Base-by-base conservation (phyloP, 2,329 filamentous ascomycete species). In the Arthroderma sp. region DNA sequence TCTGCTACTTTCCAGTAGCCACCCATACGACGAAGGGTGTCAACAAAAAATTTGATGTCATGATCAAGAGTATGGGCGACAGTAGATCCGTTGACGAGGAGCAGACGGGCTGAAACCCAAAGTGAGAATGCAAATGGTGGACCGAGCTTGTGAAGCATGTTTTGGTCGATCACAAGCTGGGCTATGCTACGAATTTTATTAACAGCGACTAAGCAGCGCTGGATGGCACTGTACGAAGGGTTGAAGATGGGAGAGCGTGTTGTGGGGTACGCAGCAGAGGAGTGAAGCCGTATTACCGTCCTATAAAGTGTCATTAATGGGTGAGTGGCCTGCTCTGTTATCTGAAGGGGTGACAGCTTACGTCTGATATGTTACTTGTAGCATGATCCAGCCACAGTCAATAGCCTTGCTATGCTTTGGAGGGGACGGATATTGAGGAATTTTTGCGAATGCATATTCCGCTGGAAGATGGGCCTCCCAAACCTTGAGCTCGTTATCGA, bases 41-140 rank as follows among this genome's bases (percentile, higher is more conserved):
- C 82, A 38, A 94, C 85, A 36, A 94, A 84, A 50, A 88, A 80
- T 29, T 78, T 71, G 36, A 94, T 85, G 50, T 86, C 83, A 1
- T 83, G 78, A 46, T 83, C 84, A 33, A 94, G 72, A 50, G 83
- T 84, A 60, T 84, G 83, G 53, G 91, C 85, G 45, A 93, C 86
- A 0, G 87, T 94, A 5, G 85, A 91, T 28, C 86, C 86, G 60
- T 94, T 87, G 2, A 95, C 88, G 6, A 94, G 78, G 4, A 94
- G 71, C 3, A 94, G 72, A 3, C 88, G 81, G 4, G 88, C 86
- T 3, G 85, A 86, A 10, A 94, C 88, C 88, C 88, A 94, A 1
- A 94, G 71, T 0, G 85, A 87, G 58, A 94, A 95, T 3, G 87
- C 87, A 59, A 94, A 94, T 0, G 86, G 87, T 0, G 87, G 87